Evolutionary conservation across 495 filamentous ascomycete species (phyloP).

Genomic region (Xylaria sp.): DNA sequence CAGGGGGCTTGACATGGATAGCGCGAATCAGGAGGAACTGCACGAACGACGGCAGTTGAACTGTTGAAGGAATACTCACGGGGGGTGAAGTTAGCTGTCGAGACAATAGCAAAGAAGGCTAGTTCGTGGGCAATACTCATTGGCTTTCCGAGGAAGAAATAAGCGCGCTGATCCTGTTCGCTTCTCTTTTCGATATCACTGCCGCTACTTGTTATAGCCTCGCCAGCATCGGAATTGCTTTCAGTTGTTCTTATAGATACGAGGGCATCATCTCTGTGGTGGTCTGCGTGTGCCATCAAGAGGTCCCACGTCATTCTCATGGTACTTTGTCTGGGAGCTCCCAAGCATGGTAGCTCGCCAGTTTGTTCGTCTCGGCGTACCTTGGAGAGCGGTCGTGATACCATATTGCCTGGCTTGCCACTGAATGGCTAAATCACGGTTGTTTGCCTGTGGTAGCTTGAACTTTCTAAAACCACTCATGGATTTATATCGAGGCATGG

Average conservation of each 20-base stretch:
- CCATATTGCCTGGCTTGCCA: not conserved
- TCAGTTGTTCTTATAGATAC: not conserved
- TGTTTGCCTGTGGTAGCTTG: not conserved
- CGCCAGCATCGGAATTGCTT: constrained; percentile 7
- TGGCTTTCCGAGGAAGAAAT: constrained; percentile 37
- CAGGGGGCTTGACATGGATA: too few species aligned
- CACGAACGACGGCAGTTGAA: not conserved
- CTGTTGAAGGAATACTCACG: constrained; percentile 30
- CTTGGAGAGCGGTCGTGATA: not conserved
- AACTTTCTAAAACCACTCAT: not conserved
- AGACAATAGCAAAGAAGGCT: constrained; percentile 39
- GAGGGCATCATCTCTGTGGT: not conserved
- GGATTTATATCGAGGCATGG: not conserved
- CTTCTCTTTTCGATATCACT: constrained; percentile 35
- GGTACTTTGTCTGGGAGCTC: not conserved
- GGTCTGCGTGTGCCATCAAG: not conserved
- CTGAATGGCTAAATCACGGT: not conserved
- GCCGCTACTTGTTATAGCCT: constrained; percentile 27
- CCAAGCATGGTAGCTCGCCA: not conserved
- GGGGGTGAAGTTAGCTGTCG: constrained; percentile 43
- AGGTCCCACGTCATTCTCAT: not conserved
- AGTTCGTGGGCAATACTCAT: constrained; percentile 40
- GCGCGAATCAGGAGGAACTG: not conserved
- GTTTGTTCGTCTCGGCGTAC: not conserved
- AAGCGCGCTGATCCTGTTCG: constrained; percentile 30